phyloP scores from a whole-genome alignment of 768 basidiomycete species.

The Agrocybe praecox region DNA sequence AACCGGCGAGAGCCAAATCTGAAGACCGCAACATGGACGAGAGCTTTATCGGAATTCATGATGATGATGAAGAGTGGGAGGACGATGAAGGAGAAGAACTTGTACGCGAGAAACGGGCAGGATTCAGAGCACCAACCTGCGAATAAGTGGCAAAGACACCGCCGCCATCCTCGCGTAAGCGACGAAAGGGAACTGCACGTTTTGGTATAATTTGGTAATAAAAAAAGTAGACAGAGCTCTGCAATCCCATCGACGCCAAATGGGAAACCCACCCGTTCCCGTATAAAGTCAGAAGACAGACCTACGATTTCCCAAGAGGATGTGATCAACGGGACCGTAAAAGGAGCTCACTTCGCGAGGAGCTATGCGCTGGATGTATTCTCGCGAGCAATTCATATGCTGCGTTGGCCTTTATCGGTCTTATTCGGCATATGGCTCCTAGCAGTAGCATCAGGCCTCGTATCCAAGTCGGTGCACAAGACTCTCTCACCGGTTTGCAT shows the following conservation, averaged over 20 bases:
- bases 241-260: too few species aligned
- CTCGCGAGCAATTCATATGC: slow-evolving; percentile 44
- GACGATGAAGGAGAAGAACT: slow-evolving; percentile 1
- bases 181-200: slow-evolving; percentile 33
- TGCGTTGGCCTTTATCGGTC: slow-evolving; percentile 59
- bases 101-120: slow-evolving; percentile 3
- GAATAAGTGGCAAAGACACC: background rate
- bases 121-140: background rate
- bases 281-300: background rate
- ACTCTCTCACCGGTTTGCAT: slow-evolving; percentile 62
- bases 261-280: too few species aligned
- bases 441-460: slow-evolving; percentile 36
- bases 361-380: slow-evolving; percentile 53
- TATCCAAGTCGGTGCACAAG: slow-evolving; percentile 45
- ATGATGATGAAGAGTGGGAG: slow-evolving; percentile 8
- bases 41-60: background rate
- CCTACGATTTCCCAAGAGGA: slow-evolving; percentile 24
- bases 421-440: slow-evolving; percentile 55
- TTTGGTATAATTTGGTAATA: too few species aligned
- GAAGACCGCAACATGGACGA: background rate
- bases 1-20: background rate
- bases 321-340: slow-evolving; percentile 28
- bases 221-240: too few species aligned
- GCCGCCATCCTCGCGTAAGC: background rate
- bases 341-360: slow-evolving; percentile 28